Evolutionary conservation across 257 asterid genomes (phyloP), one percentile per base, ranked within the genome.

Genomic region (Agastache rugosa): DNA sequence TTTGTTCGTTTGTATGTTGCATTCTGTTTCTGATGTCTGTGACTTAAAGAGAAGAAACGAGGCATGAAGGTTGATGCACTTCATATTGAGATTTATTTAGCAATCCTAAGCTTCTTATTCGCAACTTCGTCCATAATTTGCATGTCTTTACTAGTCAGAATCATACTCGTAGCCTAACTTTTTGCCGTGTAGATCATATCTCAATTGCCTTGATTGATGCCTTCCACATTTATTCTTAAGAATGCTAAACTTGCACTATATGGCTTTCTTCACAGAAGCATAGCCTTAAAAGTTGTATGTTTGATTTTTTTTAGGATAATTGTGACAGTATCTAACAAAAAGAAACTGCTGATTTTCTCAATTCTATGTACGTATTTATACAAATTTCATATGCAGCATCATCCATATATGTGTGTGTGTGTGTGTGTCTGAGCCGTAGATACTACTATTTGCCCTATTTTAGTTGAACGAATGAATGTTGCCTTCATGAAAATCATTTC

Each of bases 1-100:
- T 53, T 25, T 8, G 29, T 41, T 7, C 22, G 17, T 63, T 17
- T 53, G 9, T 44, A 4, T 66, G 51, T 16, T 60, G 58, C 35
- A 17, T 68, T 76, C 44, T 34, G 75, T 20, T 58, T 35, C 53
- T 53, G 60, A 48, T 48, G 55, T 1, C 11, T 0, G 55, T 48
- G 55, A 2, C 11, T 8, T 7, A 4, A 4, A 31, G 34, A 29
- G 34, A 29, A 29, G n/a, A 4, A 45, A 45, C 14, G 51, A 14
- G n/a, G 51, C 51, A 12, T 45, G 51, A 45, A 45, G 17, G 8
- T 45, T 45, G 17, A 45, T 12, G 51, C 51, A 45, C 17, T 45
- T 42, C 67, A n/a, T 55, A 39, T 66, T 20, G 23, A 16, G 72
- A 31, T 47, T 73, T 39, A 62, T 62, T 11, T 34, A 37, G 11